Conservation (phyloP, 805 yeast species). For the Babjeviella inositovora region DNA sequence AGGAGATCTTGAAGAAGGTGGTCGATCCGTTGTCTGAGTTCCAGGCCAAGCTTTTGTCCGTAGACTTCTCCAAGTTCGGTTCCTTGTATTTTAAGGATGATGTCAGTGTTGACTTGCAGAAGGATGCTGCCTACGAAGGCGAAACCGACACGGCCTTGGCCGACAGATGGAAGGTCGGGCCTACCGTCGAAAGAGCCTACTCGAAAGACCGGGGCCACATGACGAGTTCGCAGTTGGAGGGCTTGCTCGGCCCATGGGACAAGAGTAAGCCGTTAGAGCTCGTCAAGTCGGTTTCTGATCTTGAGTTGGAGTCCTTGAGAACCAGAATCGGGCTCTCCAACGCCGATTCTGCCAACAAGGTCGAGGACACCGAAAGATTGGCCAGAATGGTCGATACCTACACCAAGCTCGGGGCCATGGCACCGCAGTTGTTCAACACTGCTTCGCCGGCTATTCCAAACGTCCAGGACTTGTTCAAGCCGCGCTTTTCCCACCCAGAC, state of each 20-base stretch:
- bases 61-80: slow-evolving; percentile 62
- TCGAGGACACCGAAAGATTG: slow-evolving; percentile 23
- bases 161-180: slow-evolving; percentile 81
- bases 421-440: slow-evolving; percentile 41
- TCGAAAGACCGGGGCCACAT: slow-evolving; percentile 51
- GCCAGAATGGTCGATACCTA: slow-evolving; percentile 42
- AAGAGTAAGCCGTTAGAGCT: slow-evolving; percentile 41
- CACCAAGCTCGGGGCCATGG: slow-evolving; percentile 36
- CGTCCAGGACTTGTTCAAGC: slow-evolving; percentile 43
- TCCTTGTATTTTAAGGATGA: slow-evolving; percentile 71
- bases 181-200: slow-evolving; percentile 66
- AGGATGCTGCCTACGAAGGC: slow-evolving; percentile 35
- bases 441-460: slow-evolving; percentile 42
- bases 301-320: slow-evolving; percentile 49
- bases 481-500: slow-evolving; percentile 70
- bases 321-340: slow-evolving; percentile 36
- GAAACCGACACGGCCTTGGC: slow-evolving; percentile 36
- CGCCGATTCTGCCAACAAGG: slow-evolving; percentile 27
- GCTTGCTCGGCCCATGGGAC: slow-evolving; percentile 68
- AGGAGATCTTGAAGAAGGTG: slow-evolving; percentile 35
- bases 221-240: slow-evolving; percentile 27
- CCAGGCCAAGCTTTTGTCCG: slow-evolving; percentile 32
- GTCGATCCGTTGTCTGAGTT: slow-evolving; percentile 63
- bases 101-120: slow-evolving; percentile 25
- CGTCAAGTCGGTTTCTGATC: slow-evolving; percentile 42